phyloP scores from a whole-genome alignment of 2,329 filamentous ascomycete genomes.

The Fusarium neocosmosporiellum region DNA sequence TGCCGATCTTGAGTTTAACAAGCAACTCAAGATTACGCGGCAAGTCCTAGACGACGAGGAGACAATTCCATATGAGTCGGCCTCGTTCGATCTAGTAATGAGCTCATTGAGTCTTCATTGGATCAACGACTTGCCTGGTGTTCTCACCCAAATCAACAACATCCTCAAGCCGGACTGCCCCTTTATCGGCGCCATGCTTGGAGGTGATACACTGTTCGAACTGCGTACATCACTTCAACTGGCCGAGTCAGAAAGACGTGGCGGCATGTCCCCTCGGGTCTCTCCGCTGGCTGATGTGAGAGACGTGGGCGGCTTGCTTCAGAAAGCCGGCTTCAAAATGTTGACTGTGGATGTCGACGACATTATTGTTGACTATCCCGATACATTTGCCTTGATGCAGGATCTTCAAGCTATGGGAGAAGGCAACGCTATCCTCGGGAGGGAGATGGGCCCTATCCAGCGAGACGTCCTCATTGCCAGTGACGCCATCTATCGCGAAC shows the following conservation, averaged over 20 bases:
- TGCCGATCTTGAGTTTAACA: conserved; percentile 77
- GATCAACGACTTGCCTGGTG: conserved; percentile 94
- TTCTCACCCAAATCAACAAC: conserved; percentile 86
- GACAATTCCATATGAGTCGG: conserved; percentile 77
- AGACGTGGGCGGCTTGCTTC: conserved; percentile 88
- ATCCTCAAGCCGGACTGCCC: conserved; percentile 90
- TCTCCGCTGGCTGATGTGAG: conserved; percentile 92
- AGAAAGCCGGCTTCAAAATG: conserved; percentile 92
- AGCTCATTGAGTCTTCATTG: conserved; percentile 93
- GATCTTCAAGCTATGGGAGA: conserved; percentile 98
- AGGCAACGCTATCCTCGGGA: conserved; percentile 86
- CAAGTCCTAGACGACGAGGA: conserved; percentile 81
- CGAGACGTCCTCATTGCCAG: conserved; percentile 88
- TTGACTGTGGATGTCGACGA: conserved; percentile 97
- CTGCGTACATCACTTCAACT: conserved; percentile 92
- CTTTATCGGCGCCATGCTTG: conserved; percentile 96
- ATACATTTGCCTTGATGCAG: conserved; percentile 89
- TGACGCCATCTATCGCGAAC: conserved; percentile 86
- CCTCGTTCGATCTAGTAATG: conserved; percentile 88
- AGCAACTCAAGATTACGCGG: conserved; percentile 76
- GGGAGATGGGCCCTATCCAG: conserved; percentile 81
- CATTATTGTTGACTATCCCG: conserved; percentile 93
- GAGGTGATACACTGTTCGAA: conserved; percentile 93
- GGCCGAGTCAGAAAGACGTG: conserved; percentile 87
- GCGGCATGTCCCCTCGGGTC: conserved; percentile 91